A percentile compares a stretch with the other conserved stretches of the same genome.
Conservation (phyloP, 2,329 filamentous ascomycete genomes). For the Fusarium sterilihyphosum region DNA sequence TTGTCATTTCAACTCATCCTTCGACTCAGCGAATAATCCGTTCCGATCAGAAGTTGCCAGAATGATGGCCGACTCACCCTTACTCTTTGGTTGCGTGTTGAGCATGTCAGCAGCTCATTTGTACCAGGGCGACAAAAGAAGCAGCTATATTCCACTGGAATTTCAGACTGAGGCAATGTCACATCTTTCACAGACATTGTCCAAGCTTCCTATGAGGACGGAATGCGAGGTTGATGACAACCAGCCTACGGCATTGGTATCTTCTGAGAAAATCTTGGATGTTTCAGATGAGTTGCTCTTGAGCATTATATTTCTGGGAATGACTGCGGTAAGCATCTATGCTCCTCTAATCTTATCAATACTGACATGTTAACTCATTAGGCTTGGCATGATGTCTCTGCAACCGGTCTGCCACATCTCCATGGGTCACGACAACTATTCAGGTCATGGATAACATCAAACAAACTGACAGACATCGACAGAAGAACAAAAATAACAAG, state of each 20-base stretch:
- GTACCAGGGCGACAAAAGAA: slow-evolving; percentile 2
- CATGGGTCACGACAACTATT: slow-evolving; percentile 21
- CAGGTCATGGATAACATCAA: slow-evolving; percentile 9
- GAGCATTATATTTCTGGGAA: slow-evolving; percentile 18
- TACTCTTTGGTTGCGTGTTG: slow-evolving; percentile 15
- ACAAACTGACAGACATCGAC: not conserved
- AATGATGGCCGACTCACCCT: slow-evolving; percentile 12
- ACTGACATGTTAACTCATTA: not conserved
- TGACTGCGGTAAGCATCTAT: slow-evolving; percentile 15
- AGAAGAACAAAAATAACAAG: not conserved
- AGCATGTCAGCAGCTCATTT: slow-evolving; percentile 34
- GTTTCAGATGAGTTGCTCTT: slow-evolving; percentile 26
- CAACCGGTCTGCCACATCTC: slow-evolving; percentile 12
- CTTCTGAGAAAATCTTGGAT: not conserved
- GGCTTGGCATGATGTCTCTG: slow-evolving; percentile 26
- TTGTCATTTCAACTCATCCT: slow-evolving; percentile 23
- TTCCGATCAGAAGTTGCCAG: slow-evolving; percentile 26
- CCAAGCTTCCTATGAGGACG: not conserved
- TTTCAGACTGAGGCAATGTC: slow-evolving; percentile 31
- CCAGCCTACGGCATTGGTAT: not conserved
- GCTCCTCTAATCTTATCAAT: rapidly evolving
- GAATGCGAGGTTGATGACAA: not conserved
- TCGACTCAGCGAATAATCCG: slow-evolving; percentile 18
- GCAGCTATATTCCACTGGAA: not conserved
- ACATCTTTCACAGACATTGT: slow-evolving; percentile 1